Evolutionary conservation across 805 yeast species (phyloP).

Genomic region (Vanderwaltozyma polyspora): DNA sequence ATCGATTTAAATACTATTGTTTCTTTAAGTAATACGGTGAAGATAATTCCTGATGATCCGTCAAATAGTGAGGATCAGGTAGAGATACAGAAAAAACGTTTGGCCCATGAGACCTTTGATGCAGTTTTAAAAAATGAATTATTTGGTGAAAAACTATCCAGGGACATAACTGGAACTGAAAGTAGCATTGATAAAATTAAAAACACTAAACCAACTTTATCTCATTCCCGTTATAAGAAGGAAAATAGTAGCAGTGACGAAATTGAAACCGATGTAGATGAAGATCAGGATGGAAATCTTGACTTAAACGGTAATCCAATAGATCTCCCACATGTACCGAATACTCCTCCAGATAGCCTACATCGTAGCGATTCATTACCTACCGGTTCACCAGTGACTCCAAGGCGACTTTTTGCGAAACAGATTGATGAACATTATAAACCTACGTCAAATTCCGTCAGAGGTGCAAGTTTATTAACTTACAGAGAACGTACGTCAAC

Average conservation of each 20-base stretch:
- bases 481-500: slow-evolving; percentile 61
- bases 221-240: slow-evolving; percentile 1
- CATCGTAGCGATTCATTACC: slow-evolving; percentile 2
- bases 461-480: slow-evolving; percentile 54
- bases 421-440: slow-evolving; percentile 12
- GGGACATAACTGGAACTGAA: slow-evolving; percentile 22
- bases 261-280: slow-evolving; percentile 3
- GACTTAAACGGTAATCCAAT: slow-evolving; percentile 1
- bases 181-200: slow-evolving; percentile 24
- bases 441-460: slow-evolving; percentile 18
- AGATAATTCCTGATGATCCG: slow-evolving; percentile 17
- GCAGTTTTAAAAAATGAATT: slow-evolving; percentile 79
- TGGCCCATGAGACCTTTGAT: slow-evolving; percentile 79
- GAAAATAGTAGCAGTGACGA: slow-evolving; percentile 2
- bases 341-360: slow-evolving; percentile 5
- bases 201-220: slow-evolving; percentile 11
- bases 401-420: slow-evolving; percentile 20
- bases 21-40: slow-evolving; percentile 23
- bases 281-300: slow-evolving; percentile 4
- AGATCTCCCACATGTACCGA: slow-evolving; percentile 1
- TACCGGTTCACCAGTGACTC: slow-evolving; percentile 23
- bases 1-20: slow-evolving; percentile 82
- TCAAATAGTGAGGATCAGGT: slow-evolving; percentile 38
- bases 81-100: slow-evolving; percentile 59
- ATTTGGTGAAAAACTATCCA: slow-evolving; percentile 78